phyloP scores from a whole-genome alignment of 495 filamentous ascomycete genomes.

The Hypoxylon fragiforme region DNA sequence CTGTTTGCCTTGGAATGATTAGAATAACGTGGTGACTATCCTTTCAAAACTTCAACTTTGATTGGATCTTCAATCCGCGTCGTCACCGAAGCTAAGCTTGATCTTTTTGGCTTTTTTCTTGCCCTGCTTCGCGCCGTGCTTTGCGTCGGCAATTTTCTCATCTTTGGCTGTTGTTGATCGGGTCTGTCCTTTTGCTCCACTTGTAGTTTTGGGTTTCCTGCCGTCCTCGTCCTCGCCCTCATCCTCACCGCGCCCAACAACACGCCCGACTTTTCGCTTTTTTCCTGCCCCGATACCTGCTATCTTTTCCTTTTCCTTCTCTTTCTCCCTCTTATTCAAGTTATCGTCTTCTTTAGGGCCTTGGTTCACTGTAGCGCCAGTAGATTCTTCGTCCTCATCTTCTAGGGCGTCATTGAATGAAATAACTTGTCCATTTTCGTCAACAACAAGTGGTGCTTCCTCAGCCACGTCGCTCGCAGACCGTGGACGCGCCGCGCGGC shows the following conservation, averaged over 20 bases:
- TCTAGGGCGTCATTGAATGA: constrained; percentile 28
- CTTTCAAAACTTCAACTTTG: no score
- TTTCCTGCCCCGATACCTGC: constrained; percentile 47
- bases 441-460: constrained; percentile 50
- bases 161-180: not conserved
- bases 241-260: constrained; percentile 45
- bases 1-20: no score
- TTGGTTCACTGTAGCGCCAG: no score
- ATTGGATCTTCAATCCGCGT: constrained; percentile 38
- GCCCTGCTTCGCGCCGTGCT: constrained; percentile 11
- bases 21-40: no score
- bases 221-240: constrained; percentile 20
- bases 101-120: constrained; percentile 59
- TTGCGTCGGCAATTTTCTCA: constrained; percentile 14
- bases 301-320: constrained; percentile 35
- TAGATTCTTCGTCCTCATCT: no score
- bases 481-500: constrained; percentile 43
- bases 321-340: constrained; percentile 13
- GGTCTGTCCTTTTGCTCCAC: constrained; percentile 5
- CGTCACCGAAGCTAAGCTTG: constrained; percentile 61
- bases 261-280: constrained; percentile 54
- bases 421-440: constrained; percentile 47
- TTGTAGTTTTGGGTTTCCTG: not conserved
- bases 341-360: no score
- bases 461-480: constrained; percentile 54